phyloP scores from a whole-genome alignment of 2,329 filamentous ascomycete species.

The Colletotrichum karsti region DNA sequence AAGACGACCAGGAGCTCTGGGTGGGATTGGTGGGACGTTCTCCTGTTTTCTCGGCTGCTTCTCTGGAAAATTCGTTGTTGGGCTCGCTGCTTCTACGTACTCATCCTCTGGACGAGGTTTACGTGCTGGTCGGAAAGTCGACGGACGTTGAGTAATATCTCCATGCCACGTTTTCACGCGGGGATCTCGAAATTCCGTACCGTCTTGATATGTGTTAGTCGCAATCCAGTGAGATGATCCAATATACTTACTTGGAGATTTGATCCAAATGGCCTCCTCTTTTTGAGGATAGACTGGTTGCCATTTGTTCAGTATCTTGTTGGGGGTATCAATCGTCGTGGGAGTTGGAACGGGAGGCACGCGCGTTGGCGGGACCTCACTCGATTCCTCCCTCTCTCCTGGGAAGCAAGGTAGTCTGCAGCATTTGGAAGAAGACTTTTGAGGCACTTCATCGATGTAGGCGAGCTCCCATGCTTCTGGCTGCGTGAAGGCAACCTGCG shows the following conservation, averaged over 20 bases:
- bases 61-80: neutral
- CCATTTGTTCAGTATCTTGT: slow-evolving; percentile 20
- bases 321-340: slow-evolving; percentile 17
- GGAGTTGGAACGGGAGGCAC: slow-evolving; percentile 1
- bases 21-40: slow-evolving; percentile 2
- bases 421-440: slow-evolving; percentile 27
- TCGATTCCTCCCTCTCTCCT: neutral
- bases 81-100: neutral
- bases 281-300: slow-evolving; percentile 17
- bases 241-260: neutral
- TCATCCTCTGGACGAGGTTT: neutral
- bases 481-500: slow-evolving; percentile 41
- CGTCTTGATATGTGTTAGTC: neutral
- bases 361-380: neutral
- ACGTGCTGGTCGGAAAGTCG: neutral
- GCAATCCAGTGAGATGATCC: neutral
- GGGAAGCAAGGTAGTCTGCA: slow-evolving; percentile 16
- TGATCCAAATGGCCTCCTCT: neutral
- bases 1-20: slow-evolving; percentile 7
- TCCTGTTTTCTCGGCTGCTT: neutral
- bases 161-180: slow-evolving; percentile 22
- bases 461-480: slow-evolving; percentile 41
- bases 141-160: slow-evolving; percentile 16
- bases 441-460: slow-evolving; percentile 40
- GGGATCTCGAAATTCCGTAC: neutral